Evolutionary conservation across 176 grass and related monocot genomes (phyloP), one percentile per base, ranked within the genome.

Genomic region (Bothriochloa decipiens): DNA sequence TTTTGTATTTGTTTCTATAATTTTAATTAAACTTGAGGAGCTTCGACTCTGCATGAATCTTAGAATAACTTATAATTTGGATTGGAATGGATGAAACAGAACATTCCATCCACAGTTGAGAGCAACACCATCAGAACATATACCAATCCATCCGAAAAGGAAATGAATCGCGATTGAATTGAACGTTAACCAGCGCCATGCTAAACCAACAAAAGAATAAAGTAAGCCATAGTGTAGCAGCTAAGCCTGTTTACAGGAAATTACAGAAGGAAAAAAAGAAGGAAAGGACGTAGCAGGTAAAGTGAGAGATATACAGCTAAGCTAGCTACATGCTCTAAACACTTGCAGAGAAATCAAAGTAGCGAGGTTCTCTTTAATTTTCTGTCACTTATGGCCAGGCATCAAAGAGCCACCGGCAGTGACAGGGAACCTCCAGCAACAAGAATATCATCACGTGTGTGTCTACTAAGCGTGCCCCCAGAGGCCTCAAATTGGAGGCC

Each of bases 401-500:
- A 91, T 62, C 69, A 84, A 88, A 81, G 68, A 88, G 75, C 53
- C 32, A 84, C 53, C 81, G 32, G 79, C 67, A 55, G 88, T 77
- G 72, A 93, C 83, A 26, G 22, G 57, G 75, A 57, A 81, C 81
- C 68, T 80, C 78, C 55, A 74, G 75, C 76, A 87, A 79, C 33
- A 42, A 47, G 66, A 93, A 70, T 57, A 52, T 50, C 52, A 17
- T 81, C 66, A 57, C 65, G 64, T 68, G 76, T 79, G 43, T 80
- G 47, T 72, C 77, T 45, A 76, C 80, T 88, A 91, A 81, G 70
- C 62, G 42, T 73, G 81, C 81, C 72, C 60, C 28, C 26, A 52
- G 45, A 13, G 52, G 84, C 81, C 83, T 91, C 86, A 83, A 92
- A 92, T 89, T 89, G 82, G 83, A 89, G 86, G 86, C 85, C 60